Conservation (phyloP, 2,329 filamentous ascomycete genomes). For the Rosellinia necatrix region DNA sequence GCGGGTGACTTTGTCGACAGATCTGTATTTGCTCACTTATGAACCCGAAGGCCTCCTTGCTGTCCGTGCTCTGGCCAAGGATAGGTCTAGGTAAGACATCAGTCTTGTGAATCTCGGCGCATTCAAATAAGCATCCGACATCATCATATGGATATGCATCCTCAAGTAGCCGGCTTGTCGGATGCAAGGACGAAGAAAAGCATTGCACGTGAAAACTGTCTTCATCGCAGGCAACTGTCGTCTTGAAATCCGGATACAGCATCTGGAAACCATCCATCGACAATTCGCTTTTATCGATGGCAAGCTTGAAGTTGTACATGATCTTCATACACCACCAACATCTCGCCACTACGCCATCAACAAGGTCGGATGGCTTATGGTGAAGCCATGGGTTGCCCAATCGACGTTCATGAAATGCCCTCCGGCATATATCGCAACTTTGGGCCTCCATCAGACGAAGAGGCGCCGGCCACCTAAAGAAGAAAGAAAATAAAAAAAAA, state of each 20-base stretch:
- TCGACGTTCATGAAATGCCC: too few relatives aligned
- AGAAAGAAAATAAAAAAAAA: too few relatives aligned
- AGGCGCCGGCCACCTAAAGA: too few relatives aligned
- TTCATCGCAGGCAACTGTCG: background rate
- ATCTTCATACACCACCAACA: slow-evolving; percentile 3
- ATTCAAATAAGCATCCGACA: background rate
- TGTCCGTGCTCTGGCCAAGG: background rate
- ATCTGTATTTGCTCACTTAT: background rate
- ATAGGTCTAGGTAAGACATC: background rate
- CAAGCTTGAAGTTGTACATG: slow-evolving; percentile 9
- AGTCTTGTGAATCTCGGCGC: background rate
- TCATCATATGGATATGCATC: slow-evolving; percentile 9
- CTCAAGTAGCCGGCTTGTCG: background rate
- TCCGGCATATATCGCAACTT: too few relatives aligned
- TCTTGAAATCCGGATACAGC: background rate
- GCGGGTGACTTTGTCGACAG: background rate
- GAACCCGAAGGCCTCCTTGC: background rate
- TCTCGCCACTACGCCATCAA: background rate
- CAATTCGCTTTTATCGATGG: background rate
- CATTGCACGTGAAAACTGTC: background rate
- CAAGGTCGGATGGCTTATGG: too few relatives aligned
- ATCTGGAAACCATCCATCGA: background rate
- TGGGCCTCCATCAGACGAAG: too few relatives aligned
- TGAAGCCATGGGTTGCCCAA: too few relatives aligned
- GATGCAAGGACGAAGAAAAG: background rate